Conservation (phyloP, 1,284 basidiomycete species). For the Cutaneotrichosporon daszewskae region DNA sequence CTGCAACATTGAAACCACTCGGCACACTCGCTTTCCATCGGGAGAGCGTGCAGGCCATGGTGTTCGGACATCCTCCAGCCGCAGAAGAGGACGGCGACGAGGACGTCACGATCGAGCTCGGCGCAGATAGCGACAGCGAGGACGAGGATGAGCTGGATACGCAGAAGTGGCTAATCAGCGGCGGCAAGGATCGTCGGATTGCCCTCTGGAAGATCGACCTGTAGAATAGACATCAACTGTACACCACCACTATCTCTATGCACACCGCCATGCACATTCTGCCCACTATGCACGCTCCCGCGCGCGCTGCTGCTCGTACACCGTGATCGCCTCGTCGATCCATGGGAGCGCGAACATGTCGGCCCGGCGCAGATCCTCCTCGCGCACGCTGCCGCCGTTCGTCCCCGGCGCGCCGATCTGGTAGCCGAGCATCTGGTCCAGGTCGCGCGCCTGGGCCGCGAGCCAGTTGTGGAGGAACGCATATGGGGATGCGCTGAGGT, state of each 20-base stretch:
- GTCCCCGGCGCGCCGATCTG: conserved; percentile 58
- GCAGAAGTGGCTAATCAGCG: conserved; percentile 63
- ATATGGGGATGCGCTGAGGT: conserved; percentile 32
- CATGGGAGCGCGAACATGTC: conserved; percentile 86
- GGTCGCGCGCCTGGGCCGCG: conserved; percentile 80
- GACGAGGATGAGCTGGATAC: conserved; percentile 50
- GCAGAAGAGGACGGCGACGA: conserved; percentile 14
- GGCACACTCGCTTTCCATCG: conserved; percentile 76
- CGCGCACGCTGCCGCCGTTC: conserved; percentile 56
- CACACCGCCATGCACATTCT: not conserved
- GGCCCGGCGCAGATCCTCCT: conserved; percentile 79
- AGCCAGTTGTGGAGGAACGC: conserved; percentile 84
- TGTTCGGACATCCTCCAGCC: conserved; percentile 55
- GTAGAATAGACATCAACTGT: not conserved
- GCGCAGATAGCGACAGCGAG: conserved; percentile 52
- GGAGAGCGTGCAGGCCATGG: conserved; percentile 61
- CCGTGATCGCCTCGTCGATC: conserved; percentile 53
- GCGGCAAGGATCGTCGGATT: conserved; percentile 67
- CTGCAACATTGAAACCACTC: conserved; percentile 66
- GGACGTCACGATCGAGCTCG: conserved; percentile 15
- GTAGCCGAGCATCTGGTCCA: conserved; percentile 82
- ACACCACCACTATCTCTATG: not conserved
- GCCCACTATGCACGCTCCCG: not conserved
- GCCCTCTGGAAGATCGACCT: conserved; percentile 64
- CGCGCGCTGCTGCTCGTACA: conserved; percentile 41